Percentiles rank a stretch among this genome's conserved stretches.
Evolutionary conservation across 2,329 filamentous ascomycete species (phyloP).

Genomic region (Didymella lethalis): DNA sequence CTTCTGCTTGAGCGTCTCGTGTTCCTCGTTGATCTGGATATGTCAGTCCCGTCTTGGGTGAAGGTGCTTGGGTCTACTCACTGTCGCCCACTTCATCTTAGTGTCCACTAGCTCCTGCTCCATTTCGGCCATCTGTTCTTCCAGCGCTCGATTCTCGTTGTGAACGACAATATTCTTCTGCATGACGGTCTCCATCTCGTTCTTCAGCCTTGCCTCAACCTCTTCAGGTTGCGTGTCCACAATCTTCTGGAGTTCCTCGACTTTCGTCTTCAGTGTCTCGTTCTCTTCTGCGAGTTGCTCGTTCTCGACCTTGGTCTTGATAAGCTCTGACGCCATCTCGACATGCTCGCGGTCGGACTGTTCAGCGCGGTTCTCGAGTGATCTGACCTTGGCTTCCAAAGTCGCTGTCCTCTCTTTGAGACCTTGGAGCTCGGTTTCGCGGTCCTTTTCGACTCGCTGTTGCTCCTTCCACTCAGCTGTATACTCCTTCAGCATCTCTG

Average conservation of each 20-base stretch:
- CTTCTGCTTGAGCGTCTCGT: constrained; percentile 59
- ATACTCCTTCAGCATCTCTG: constrained; percentile 82
- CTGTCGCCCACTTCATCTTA: constrained; percentile 95
- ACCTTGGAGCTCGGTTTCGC: constrained; percentile 80
- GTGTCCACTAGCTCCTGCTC: constrained; percentile 91
- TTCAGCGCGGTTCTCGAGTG: constrained; percentile 86
- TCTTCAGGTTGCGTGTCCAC: constrained; percentile 91
- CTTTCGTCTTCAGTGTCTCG: constrained; percentile 84
- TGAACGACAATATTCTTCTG: constrained; percentile 91
- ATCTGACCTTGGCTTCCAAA: constrained; percentile 78
- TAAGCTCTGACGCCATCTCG: constrained; percentile 86
- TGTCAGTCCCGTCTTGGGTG: constrained; percentile 49
- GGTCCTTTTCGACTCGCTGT: constrained; percentile 79
- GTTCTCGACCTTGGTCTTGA: constrained; percentile 92
- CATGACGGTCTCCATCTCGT: constrained; percentile 91
- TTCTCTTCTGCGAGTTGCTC: constrained; percentile 89
- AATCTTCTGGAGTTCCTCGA: constrained; percentile 82
- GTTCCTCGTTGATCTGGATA: constrained; percentile 56
- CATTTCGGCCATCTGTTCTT: constrained; percentile 90
- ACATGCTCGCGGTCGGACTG: constrained; percentile 91
- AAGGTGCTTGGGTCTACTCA: constrained; percentile 61
- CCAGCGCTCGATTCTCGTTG: constrained; percentile 86
- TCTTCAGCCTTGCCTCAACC: constrained; percentile 80
- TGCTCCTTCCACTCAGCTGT: constrained; percentile 92
- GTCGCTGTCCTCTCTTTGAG: constrained; percentile 65